Conservation (phyloP, 2,329 filamentous ascomycete genomes). For the Aspergillus aculeatinus region DNA sequence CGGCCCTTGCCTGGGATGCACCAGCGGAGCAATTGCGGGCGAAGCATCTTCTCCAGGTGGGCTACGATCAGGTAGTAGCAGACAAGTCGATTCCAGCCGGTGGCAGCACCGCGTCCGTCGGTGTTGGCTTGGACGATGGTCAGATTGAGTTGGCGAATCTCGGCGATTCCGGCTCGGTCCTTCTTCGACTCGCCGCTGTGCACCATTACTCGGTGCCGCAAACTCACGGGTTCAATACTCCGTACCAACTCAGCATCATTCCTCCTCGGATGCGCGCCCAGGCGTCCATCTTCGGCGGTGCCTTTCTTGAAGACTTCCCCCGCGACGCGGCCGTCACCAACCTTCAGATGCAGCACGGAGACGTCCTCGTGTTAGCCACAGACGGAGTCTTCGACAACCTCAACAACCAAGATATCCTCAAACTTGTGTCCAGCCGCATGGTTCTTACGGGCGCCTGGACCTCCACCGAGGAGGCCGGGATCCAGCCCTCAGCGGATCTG, state of each 20-base stretch:
- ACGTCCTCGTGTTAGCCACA: slow-evolving; percentile 89
- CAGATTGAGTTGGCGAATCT: slow-evolving; percentile 86
- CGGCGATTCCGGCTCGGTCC: slow-evolving; percentile 90
- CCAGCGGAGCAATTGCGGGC: slow-evolving; percentile 52
- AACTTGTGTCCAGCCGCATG: slow-evolving; percentile 77
- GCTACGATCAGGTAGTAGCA: slow-evolving; percentile 76
- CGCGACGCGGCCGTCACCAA: slow-evolving; percentile 77
- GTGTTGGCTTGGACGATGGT: slow-evolving; percentile 70
- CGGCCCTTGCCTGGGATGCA: slow-evolving; percentile 60
- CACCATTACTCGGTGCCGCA: slow-evolving; percentile 80
- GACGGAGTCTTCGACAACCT: slow-evolving; percentile 97
- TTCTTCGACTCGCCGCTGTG: slow-evolving; percentile 81
- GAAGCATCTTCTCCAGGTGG: slow-evolving; percentile 72
- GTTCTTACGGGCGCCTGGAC: slow-evolving; percentile 71
- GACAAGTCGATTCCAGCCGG: slow-evolving; percentile 75
- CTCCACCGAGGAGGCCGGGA: slow-evolving; percentile 57
- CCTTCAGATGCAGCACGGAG: slow-evolving; percentile 78
- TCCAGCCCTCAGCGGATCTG: slow-evolving; percentile 64
- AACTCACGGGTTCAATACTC: slow-evolving; percentile 96
- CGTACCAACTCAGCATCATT: slow-evolving; percentile 88
- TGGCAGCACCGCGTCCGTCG: slow-evolving; percentile 91
- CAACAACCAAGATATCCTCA: slow-evolving; percentile 83
- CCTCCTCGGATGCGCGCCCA: slow-evolving; percentile 76
- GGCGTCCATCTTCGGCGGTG: slow-evolving; percentile 78
- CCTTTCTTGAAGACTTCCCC: slow-evolving; percentile 78